phyloP scores from a whole-genome alignment of 768 basidiomycete species.

The Lentinus tigrinus region DNA sequence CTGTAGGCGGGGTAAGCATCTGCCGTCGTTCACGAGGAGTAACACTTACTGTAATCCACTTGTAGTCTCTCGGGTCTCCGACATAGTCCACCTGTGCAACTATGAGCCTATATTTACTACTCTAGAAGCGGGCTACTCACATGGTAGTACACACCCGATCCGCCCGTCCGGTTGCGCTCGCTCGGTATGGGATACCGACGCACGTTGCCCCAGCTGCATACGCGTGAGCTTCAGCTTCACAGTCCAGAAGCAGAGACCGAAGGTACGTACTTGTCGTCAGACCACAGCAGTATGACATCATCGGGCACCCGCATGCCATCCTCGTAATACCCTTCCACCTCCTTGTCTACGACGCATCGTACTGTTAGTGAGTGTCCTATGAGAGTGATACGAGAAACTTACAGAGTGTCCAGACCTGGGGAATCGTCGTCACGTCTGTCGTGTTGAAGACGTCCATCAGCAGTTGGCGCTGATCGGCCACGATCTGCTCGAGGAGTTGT shows the following conservation, averaged over 20 bases:
- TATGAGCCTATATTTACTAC: not conserved
- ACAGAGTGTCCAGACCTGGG: conserved; percentile 69
- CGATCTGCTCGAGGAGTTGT: conserved; percentile 51
- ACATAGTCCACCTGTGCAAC: conserved; percentile 38
- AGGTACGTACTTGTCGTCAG: conserved; percentile 63
- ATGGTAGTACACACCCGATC: conserved; percentile 64
- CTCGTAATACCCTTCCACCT: conserved; percentile 68
- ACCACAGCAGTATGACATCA: conserved; percentile 65
- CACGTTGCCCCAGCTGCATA: conserved; percentile 63
- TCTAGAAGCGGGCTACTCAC: conserved; percentile 8
- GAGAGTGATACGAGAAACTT: conserved; percentile 15
- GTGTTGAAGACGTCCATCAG: conserved; percentile 50
- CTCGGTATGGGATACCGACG: conserved; percentile 53
- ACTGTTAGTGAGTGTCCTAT: not conserved
- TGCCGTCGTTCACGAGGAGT: not conserved
- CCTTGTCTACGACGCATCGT: conserved; percentile 37
- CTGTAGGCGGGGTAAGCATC: conserved; percentile 26
- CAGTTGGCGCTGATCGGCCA: conserved; percentile 61
- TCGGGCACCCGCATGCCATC: conserved; percentile 61
- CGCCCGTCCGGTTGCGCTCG: conserved; percentile 62
- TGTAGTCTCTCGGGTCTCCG: conserved; percentile 65
- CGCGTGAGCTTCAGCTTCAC: not conserved
- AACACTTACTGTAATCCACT: conserved; percentile 60
- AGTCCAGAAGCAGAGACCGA: not conserved
- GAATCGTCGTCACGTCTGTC: conserved; percentile 47